Evolutionary conservation across 305 asterid species (phyloP).

Genomic region (Nicotiana rustica): DNA sequence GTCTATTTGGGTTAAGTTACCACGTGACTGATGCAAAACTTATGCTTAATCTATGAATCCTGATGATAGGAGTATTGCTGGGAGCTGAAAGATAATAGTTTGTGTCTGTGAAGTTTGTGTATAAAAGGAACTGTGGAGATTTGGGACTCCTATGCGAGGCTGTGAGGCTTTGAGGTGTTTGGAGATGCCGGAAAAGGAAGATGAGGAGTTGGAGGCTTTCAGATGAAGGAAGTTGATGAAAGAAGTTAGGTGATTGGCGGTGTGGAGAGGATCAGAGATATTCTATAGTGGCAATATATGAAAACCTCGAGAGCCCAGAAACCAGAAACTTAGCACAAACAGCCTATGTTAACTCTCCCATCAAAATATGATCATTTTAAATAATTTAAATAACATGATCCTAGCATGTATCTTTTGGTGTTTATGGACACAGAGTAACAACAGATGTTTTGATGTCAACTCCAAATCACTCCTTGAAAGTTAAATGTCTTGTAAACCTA

Average conservation of each 20-base stretch:
- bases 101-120: background rate
- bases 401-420: too few relatives aligned
- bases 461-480: too few relatives aligned
- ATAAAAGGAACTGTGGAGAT: background rate
- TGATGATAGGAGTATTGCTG: background rate
- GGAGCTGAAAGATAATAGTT: constrained; percentile 5
- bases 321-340: background rate
- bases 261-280: background rate
- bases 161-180: background rate
- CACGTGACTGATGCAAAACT: background rate
- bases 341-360: background rate
- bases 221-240: background rate
- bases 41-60: background rate
- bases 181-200: background rate
- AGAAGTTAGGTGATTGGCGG: background rate
- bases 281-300: background rate
- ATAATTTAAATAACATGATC: too few relatives aligned
- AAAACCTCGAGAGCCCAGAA: background rate
- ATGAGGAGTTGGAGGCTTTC: background rate
- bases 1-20: background rate
- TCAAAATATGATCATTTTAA: background rate
- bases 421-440: too few relatives aligned
- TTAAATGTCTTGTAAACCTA: too few relatives aligned
- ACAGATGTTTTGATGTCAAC: too few relatives aligned
- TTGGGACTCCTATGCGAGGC: background rate